phyloP scores from a whole-genome alignment of 352 stramenopile species.

The Thraustotheca clavata region DNA sequence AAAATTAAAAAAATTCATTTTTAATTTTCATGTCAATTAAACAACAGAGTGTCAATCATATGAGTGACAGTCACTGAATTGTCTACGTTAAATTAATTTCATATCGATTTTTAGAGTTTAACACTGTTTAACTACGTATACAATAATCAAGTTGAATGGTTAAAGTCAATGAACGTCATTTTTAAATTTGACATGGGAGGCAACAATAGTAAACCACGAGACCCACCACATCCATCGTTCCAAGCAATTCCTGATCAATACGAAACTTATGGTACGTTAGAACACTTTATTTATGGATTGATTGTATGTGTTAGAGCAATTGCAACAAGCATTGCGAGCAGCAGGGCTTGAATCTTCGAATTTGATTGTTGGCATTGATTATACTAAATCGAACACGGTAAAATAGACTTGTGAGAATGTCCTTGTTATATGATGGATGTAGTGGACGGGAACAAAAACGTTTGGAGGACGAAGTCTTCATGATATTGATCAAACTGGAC shows the following conservation, averaged over 20 bases:
- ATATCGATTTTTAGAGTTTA: too few species aligned
- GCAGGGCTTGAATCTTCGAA: conserved; percentile 61
- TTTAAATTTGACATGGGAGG: too few species aligned
- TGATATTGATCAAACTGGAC: conserved; percentile 36
- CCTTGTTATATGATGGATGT: background rate
- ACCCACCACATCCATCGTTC: conserved; percentile 23
- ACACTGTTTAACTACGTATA: too few species aligned
- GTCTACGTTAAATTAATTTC: too few species aligned
- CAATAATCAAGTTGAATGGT: too few species aligned
- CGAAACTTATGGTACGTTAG: conserved; percentile 38
- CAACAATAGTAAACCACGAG: too few species aligned
- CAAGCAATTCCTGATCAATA: conserved; percentile 44
- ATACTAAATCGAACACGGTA: conserved; percentile 57
- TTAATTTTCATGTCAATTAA: too few species aligned
- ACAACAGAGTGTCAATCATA: too few species aligned
- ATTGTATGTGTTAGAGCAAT: conserved; percentile 24
- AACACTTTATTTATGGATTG: conserved; percentile 40
- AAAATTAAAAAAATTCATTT: too few species aligned
- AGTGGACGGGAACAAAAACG: conserved; percentile 56
- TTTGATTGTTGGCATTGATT: conserved; percentile 61
- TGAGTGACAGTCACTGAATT: too few species aligned
- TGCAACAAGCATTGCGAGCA: conserved; percentile 25
- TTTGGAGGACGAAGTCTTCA: conserved; percentile 56
- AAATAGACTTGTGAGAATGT: background rate
- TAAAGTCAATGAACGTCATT: too few species aligned